A percentile compares a stretch with the other conserved stretches of the same genome.
phyloP scores from a whole-genome alignment of 2,329 filamentous ascomycete species.

The Colletotrichum musae region DNA sequence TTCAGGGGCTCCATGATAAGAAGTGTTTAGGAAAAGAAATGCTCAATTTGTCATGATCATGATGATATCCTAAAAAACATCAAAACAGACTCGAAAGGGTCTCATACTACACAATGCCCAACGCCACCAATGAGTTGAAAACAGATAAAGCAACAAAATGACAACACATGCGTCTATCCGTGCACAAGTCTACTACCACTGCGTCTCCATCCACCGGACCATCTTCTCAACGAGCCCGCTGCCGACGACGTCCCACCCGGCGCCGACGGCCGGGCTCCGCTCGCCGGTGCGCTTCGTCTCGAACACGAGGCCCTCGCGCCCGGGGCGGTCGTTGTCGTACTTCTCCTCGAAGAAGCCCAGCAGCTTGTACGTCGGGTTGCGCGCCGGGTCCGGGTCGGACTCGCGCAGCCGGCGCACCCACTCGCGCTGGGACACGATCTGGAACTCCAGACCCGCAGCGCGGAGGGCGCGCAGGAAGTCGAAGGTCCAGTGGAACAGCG shows the following conservation, averaged over 20 bases:
- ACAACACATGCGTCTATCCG: background rate
- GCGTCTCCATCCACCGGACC: conserved; percentile 50
- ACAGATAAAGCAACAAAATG: background rate
- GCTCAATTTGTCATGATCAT: conserved; percentile 3
- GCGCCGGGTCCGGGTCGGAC: conserved; percentile 62
- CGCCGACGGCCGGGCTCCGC: conserved; percentile 50
- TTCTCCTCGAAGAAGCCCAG: conserved; percentile 66
- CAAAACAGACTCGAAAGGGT: background rate
- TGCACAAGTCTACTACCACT: conserved; percentile 36
- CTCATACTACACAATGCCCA: conserved; percentile 5
- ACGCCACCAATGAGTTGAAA: conserved; percentile 6
- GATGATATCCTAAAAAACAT: conserved; percentile 2
- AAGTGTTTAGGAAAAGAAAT: background rate
- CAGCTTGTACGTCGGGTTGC: conserved; percentile 66
- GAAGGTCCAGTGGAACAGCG: conserved; percentile 63
- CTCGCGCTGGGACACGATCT: conserved; percentile 57
- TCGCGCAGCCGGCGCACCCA: conserved; percentile 61
- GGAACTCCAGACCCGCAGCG: conserved; percentile 60
- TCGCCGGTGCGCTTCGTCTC: conserved; percentile 52
- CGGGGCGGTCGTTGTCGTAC: conserved; percentile 61
- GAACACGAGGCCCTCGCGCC: conserved; percentile 55
- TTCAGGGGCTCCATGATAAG: background rate
- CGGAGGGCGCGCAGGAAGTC: conserved; percentile 66
- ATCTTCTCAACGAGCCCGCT: conserved; percentile 56
- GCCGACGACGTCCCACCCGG: conserved; percentile 54